These are phyloP conservation scores for Purshia tridentata DNA, from an alignment of 306 rosid genomes.

Conservation along the genomic window DNA sequence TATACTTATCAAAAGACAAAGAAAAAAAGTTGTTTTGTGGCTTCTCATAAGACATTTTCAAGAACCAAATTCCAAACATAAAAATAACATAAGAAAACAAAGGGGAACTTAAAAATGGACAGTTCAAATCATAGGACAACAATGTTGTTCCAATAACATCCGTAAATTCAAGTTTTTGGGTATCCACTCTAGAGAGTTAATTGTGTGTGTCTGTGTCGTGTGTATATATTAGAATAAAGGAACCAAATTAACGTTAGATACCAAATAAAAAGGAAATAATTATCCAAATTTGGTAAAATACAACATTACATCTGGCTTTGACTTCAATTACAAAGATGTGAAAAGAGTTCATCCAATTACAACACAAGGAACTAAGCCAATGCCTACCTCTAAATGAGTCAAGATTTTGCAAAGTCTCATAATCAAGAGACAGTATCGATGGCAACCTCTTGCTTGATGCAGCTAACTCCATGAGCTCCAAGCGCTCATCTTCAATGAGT, in stretches of 20 bases:
- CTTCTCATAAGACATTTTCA: neutral
- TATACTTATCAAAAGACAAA: no score
- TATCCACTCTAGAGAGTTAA: no score
- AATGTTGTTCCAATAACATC: neutral
- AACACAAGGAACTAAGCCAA: no score
- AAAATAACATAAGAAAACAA: neutral
- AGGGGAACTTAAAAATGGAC: neutral
- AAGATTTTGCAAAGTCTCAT: conserved; percentile 60
- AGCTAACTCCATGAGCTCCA: conserved; percentile 81
- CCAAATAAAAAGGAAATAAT: neutral
- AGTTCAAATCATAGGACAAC: neutral
- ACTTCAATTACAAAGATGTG: no score
- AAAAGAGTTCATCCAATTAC: no score
- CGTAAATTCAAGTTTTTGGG: no score
- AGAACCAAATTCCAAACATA: neutral
- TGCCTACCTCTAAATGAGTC: conserved; percentile 53
- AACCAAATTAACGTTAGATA: neutral
- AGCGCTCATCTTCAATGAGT: conserved; percentile 69
- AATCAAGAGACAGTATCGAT: conserved; percentile 58
- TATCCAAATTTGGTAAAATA: neutral
- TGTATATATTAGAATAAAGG: no score
- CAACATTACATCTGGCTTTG: neutral
- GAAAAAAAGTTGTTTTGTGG: no score
- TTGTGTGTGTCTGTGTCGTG: no score
- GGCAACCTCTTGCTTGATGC: conserved; percentile 63